Base-by-base conservation (phyloP, 2,329 filamentous ascomycete genomes). In the Ceratocystiopsis minuta region DNA sequence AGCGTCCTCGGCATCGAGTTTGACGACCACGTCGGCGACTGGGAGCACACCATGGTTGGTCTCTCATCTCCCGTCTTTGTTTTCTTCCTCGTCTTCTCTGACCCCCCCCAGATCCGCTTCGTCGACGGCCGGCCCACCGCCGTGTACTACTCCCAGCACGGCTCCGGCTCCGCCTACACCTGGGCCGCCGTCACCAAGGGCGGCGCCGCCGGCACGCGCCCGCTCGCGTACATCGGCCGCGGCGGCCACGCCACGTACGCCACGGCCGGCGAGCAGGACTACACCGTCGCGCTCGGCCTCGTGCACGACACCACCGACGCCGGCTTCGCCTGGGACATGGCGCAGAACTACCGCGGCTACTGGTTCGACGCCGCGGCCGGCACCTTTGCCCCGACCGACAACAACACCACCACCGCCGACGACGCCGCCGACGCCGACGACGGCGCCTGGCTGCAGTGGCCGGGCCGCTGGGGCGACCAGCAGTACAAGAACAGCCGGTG, bases 11-110 rank as follows among this genome's bases (percentile, higher is more conserved):
- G 38, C 11, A 45, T 50, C 36, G 37, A 46, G 17, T 53, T 53
- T 37, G 49, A 48, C 37, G 45, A 53, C 36, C 51, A 53, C 36
- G 49, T 53, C 9, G 51, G 51, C 13, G 51, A 53, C 40, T 53
- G 51, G 51, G 51, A 53, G 36, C 51, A 53, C 36, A 44, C 40
- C 12, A 50, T 53, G 48, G 50, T 52, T n/a, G n/a, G n/a, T n/a
- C n/a, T n/a, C n/a, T n/a, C n/a, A 20, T 3, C 40, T 43, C 9
- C 7, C 5, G 10, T n/a, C 20, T 36, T 17, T 40, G 32, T 36
- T 17, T 40, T 32, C 13, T 16, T n/a, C 3, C 16, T n/a, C 35
- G n/a, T 16, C 34, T 4, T 35, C 15, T 2, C 34, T 35, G 34
- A 20, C 20, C 34, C 32, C 11, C 12, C 32, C 32, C 34, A 50